phyloP scores from a whole-genome alignment of 2,329 filamentous ascomycete species.

The Trichoderma koningii region DNA sequence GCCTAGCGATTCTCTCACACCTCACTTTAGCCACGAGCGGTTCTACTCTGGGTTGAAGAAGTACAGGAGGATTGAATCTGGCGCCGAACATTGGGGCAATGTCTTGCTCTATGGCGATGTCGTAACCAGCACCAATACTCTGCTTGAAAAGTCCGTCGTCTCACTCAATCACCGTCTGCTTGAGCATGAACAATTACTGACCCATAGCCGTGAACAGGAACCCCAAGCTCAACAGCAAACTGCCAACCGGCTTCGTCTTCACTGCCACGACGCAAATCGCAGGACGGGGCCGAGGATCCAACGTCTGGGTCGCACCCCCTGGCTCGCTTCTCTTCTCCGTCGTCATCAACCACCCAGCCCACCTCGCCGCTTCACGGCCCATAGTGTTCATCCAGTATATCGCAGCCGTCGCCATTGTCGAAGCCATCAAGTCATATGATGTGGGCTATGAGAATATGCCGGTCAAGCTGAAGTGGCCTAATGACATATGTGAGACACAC shows the following conservation, averaged over 20 bases:
- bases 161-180: neutral
- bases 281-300: constrained; percentile 82
- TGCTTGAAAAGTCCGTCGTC: constrained; percentile 74
- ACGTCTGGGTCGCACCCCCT: constrained; percentile 91
- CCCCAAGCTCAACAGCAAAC: constrained; percentile 68
- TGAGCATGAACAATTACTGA: neutral
- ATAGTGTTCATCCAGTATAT: constrained; percentile 95
- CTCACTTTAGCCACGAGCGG: constrained; percentile 79
- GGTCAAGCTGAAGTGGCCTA: constrained; percentile 94
- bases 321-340: constrained; percentile 87
- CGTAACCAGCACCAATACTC: constrained; percentile 88
- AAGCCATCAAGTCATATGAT: constrained; percentile 80
- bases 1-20: constrained; percentile 73
- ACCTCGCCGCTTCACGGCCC: constrained; percentile 70
- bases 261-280: constrained; percentile 87
- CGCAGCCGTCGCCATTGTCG: constrained; percentile 81
- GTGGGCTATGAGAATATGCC: constrained; percentile 72
- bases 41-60: constrained; percentile 72
- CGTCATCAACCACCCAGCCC: constrained; percentile 78
- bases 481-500: constrained; percentile 73
- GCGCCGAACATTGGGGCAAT: constrained; percentile 71
- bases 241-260: constrained; percentile 85
- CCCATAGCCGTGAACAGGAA: constrained; percentile 58
- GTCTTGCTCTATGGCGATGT: constrained; percentile 86
- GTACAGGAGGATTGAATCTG: constrained; percentile 61